phyloP scores from a whole-genome alignment of 139 green algal species.

The Chlorella vulgaris region DNA sequence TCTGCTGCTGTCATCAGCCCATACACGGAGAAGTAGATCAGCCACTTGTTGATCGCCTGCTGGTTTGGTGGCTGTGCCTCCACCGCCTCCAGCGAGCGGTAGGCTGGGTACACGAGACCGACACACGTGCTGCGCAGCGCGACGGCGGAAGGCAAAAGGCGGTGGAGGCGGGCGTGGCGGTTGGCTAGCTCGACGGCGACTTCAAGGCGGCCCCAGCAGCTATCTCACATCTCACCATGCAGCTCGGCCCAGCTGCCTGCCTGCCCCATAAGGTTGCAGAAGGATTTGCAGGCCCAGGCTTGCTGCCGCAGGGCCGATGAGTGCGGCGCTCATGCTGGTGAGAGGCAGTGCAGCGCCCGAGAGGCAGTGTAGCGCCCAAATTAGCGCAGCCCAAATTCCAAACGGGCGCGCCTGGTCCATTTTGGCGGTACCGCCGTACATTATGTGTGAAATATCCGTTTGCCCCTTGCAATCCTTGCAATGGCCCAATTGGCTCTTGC shows the following conservation, averaged over 20 bases:
- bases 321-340: background rate
- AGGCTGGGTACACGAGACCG: constrained; percentile 46
- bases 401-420: no score
- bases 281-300: constrained; percentile 35
- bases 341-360: background rate
- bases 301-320: constrained; percentile 6
- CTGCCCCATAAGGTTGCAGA: constrained; percentile 41
- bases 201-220: background rate
- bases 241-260: constrained; percentile 20
- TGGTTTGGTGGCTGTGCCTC: constrained; percentile 18
- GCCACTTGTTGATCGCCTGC: constrained; percentile 14
- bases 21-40: constrained; percentile 37
- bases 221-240: constrained; percentile 28
- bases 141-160: background rate
- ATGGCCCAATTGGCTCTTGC: no score
- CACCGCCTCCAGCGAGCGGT: constrained; percentile 41
- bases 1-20: constrained; percentile 29
- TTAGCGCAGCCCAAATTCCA: no score
- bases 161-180: background rate
- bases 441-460: no score
- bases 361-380: no score
- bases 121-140: constrained; percentile 19
- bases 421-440: no score
- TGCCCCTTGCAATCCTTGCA: no score
- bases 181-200: background rate